Percentiles rank a stretch among this genome's conserved stretches.
Evolutionary conservation across 345 rosid genomes (phyloP).

Genomic region (Lagerstroemia speciosa): DNA sequence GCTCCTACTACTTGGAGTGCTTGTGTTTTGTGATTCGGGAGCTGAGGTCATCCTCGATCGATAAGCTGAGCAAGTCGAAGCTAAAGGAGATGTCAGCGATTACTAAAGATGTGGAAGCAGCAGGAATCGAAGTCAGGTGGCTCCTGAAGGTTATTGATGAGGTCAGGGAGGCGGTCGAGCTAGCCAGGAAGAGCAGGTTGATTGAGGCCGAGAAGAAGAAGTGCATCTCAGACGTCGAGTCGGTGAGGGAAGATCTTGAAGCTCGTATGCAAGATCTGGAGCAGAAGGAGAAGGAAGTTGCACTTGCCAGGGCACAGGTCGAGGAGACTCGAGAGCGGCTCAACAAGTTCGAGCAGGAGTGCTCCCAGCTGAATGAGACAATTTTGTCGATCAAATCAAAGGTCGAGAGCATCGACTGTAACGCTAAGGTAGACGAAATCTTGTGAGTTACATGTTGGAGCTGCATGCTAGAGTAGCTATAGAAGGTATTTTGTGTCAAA

Average conservation of each 20-base stretch:
- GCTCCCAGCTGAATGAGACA: conserved; percentile 25
- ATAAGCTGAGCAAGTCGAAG: conserved; percentile 49
- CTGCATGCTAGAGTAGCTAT: neutral
- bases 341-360: conserved; percentile 35
- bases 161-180: conserved; percentile 42
- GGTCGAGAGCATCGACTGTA: conserved; percentile 6
- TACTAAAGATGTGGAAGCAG: conserved; percentile 65
- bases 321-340: conserved; percentile 28
- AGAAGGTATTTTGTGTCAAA: neutral
- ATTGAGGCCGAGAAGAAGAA: conserved; percentile 32
- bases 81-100: conserved; percentile 58
- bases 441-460: conserved; percentile 10
- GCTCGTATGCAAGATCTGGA: conserved; percentile 32
- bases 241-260: conserved; percentile 40
- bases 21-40: conserved; percentile 57
- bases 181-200: conserved; percentile 24
- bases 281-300: conserved; percentile 41
- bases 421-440: conserved; percentile 10
- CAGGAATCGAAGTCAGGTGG: conserved; percentile 57
- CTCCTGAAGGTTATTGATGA: conserved; percentile 39
- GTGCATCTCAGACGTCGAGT: conserved; percentile 26
- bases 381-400: conserved; percentile 16
- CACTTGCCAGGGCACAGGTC: conserved; percentile 19
- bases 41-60: conserved; percentile 37
- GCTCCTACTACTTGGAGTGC: conserved; percentile 57